Conservation (phyloP, 192 early-diverging fungal species). For the Coemansia javaensis region DNA sequence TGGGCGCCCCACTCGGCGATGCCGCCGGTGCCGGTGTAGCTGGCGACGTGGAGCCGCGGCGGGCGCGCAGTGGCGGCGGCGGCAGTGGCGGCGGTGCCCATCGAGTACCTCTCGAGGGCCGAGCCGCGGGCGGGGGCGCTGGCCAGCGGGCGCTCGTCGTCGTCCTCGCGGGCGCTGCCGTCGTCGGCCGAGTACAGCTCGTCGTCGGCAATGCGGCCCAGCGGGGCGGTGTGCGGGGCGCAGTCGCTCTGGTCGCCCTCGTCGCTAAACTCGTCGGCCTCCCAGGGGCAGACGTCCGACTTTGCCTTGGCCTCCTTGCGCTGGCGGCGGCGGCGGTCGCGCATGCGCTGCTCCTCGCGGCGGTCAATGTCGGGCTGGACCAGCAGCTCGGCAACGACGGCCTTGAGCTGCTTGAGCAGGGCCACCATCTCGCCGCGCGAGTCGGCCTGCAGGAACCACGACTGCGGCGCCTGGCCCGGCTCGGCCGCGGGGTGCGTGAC, state of each 20-base stretch:
- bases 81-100: constrained; percentile 2
- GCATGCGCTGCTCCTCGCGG: constrained; percentile 43
- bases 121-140: not conserved
- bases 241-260: too few relatives aligned
- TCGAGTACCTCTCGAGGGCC: constrained; percentile 23
- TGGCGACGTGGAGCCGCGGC: constrained; percentile 13
- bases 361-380: constrained; percentile 43
- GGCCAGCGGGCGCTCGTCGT: not conserved
- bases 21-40: constrained; percentile 50
- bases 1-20: constrained; percentile 51
- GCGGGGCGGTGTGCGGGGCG: too few relatives aligned
- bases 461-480: constrained; percentile 8
- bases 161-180: not conserved
- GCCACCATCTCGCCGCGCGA: constrained; percentile 44
- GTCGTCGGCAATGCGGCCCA: constrained; percentile 36
- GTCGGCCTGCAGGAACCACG: constrained; percentile 47
- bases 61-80: constrained; percentile 8
- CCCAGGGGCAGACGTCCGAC: constrained; percentile 48
- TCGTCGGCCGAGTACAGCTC: constrained; percentile 46
- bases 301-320: constrained; percentile 34
- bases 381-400: constrained; percentile 31
- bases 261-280: constrained; percentile 48
- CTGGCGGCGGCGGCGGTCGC: constrained; percentile 27
- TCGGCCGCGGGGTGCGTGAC: constrained; percentile 18
- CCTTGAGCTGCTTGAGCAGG: constrained; percentile 50